Base-by-base conservation (phyloP, 805 yeast species). In the Starmerella apis region DNA sequence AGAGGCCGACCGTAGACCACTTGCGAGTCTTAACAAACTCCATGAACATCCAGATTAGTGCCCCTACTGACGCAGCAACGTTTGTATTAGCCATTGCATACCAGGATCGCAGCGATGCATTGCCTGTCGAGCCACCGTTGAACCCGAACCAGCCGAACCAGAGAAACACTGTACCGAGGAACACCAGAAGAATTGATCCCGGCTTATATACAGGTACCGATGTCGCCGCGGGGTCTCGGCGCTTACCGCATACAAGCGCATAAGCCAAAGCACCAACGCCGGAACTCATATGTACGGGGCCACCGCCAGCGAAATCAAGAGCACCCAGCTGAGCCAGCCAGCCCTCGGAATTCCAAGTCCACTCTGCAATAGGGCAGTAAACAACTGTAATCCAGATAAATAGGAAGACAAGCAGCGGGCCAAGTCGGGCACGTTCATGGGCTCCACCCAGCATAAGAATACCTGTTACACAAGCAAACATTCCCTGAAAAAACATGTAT, bases 91-190 rank as follows among this genome's bases (percentile, higher is more conserved):
- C 82, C 65, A 83, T 77, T 33, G 96, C 95, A 73, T 87, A 87
- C 83, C 86, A 86, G 51, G 96, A 88, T 71, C 96, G 82, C 65
- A 92, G 80, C 55, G 90, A 70, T 32, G 96, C 85, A 64, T 86
- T 83, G 68, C 96, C 96, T 46, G 96, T 84, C 43, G 96, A 86
- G 61, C 97, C 97, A 68, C 96, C 96, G 76, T 92, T 92, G 79
- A 92, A 92, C 36, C 96, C 96, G 63, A 87, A 87, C 98, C 98
- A 92, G 32, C 97, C 98, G 62, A 92, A 87, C 96, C 96, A 90
- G 60, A 92, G 76, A 72, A 92, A 84, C 11, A 86, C 82, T 19
- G 96, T 87, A 49, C 98, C 98, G 51, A 92, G 70, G 16, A 88
- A 96, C 51, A 87, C 86, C 43, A 87, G 78, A 8, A 94, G 77